Percentiles rank a stretch among this genome's conserved stretches.
Conservation (phyloP, 169 alveolate species). For the Eimeria praecox region DNA sequence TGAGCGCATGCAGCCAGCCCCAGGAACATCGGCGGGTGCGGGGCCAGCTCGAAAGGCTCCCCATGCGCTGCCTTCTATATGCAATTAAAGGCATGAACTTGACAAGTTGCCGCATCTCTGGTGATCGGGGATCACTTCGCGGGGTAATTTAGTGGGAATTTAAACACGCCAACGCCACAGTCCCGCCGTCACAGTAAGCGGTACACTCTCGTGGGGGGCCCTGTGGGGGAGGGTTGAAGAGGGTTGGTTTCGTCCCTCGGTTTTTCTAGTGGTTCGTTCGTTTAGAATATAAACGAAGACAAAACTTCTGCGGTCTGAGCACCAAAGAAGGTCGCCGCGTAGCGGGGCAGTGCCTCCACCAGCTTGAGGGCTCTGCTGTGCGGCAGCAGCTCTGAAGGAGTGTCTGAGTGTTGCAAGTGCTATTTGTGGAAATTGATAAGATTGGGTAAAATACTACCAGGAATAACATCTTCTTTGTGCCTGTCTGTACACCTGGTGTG, state of each 20-base stretch:
- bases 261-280: neutral
- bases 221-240: conserved; percentile 35
- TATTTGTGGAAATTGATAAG: neutral
- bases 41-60: neutral
- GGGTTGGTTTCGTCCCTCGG: neutral
- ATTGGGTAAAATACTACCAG: neutral
- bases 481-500: neutral
- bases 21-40: neutral
- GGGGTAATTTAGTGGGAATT: neutral
- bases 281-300: neutral
- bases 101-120: conserved; percentile 6
- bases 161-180: neutral
- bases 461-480: neutral
- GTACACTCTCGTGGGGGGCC: conserved; percentile 1
- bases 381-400: neutral
- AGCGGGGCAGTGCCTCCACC: conserved; percentile 6
- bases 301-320: neutral
- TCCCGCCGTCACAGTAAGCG: conserved; percentile 57
- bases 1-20: conserved; percentile 27
- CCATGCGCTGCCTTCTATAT: neutral
- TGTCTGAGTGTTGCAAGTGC: neutral
- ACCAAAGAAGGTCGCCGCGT: neutral
- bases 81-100: neutral
- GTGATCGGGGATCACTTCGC: conserved; percentile 33
- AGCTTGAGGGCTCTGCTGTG: neutral